phyloP scores from a whole-genome alignment of 176 grass and related monocot genomes.

The Raddia guianensis region DNA sequence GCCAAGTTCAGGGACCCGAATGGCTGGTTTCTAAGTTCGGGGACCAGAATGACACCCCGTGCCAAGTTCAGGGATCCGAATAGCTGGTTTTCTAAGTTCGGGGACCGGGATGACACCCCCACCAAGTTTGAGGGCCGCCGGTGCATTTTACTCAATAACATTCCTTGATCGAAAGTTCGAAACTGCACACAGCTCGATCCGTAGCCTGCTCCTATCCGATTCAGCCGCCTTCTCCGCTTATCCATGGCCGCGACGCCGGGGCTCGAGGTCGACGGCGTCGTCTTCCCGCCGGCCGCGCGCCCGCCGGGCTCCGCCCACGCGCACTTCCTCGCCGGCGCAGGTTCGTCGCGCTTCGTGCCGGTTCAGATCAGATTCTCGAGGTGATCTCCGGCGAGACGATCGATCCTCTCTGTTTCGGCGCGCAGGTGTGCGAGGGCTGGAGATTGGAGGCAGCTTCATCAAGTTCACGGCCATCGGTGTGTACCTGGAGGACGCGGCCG shows the following conservation, averaged over 20 bases:
- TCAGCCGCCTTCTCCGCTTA: not conserved
- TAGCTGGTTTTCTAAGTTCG: too few relatives aligned
- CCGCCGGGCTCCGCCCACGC: conserved; percentile 44
- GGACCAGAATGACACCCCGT: too few relatives aligned
- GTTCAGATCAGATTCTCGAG: not conserved
- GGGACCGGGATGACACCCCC: too few relatives aligned
- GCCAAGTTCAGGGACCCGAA: too few relatives aligned
- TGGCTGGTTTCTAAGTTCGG: too few relatives aligned
- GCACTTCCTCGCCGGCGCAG: conserved; percentile 73
- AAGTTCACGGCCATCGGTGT: conserved; percentile 93
- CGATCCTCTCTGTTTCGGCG: not conserved
- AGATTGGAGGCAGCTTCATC: conserved; percentile 76
- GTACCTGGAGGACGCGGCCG: conserved; percentile 70
- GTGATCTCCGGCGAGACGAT: not conserved
- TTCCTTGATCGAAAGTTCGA: not conserved
- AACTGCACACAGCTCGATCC: not conserved
- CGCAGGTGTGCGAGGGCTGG: conserved; percentile 66
- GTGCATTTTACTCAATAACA: too few relatives aligned
- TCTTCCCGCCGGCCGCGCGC: conserved; percentile 48
- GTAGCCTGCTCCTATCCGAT: not conserved
- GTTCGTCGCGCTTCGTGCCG: conserved; percentile 17
- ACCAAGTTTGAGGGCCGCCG: too few relatives aligned
- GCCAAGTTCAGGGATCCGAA: too few relatives aligned
- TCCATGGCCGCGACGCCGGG: conserved; percentile 41
- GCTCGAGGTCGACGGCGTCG: conserved; percentile 55